phyloP scores from a whole-genome alignment of 78 protist species.

The slime mould (Dictyostelium discoideum) region dicty_2.7 NC_007091.3:4706501-4707000 shows the following conservation, averaged over 20 bases:
- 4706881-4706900: neutral
- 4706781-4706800: conserved; percentile 42
- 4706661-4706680: neutral
- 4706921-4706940: neutral
- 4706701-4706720: no score
- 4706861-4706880: neutral
- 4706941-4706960: neutral
- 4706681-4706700: neutral
- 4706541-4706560: conserved; percentile 46
- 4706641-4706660: no score
- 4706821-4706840: neutral
- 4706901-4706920: neutral
- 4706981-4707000: neutral
- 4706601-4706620: conserved; percentile 53
- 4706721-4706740: no score
- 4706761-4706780: conserved; percentile 12
- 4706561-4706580: conserved; percentile 44
- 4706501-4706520: neutral
- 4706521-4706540: neutral
- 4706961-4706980: neutral
- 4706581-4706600: conserved; percentile 27
- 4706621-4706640: conserved; percentile 42
- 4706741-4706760: conserved; percentile 23
- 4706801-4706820: conserved; percentile 20
- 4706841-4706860: neutral